Evolutionary conservation across 2,329 filamentous ascomycete species (phyloP).

Genomic region (Stachybotrys echinatus): DNA sequence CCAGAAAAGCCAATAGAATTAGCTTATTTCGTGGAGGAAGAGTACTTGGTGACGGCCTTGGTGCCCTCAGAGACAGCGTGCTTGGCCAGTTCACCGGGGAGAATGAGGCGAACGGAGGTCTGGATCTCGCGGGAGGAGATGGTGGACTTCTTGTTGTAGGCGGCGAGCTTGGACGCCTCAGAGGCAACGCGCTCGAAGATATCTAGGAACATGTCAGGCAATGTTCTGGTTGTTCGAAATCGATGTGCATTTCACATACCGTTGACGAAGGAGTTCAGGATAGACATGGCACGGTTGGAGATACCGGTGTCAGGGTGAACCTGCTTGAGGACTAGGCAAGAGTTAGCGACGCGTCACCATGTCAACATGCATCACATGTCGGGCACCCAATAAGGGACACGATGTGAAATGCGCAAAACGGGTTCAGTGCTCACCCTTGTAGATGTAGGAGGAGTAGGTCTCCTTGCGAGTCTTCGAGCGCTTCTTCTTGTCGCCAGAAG

Average conservation of each 20-base stretch:
- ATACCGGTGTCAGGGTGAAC: constrained; percentile 99
- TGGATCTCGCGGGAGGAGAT: constrained; percentile 99
- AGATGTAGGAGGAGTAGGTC: constrained; percentile 99
- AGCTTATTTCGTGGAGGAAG: constrained; percentile 95
- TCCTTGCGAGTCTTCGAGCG: constrained; percentile 99
- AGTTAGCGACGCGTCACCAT: constrained; percentile 10
- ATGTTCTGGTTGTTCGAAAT: too few species aligned
- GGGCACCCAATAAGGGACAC: constrained; percentile 5
- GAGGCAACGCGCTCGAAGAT: constrained; percentile 99
- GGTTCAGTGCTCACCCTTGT: constrained; percentile 74
- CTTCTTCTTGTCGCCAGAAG: constrained; percentile 99
- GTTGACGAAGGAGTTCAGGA: constrained; percentile 99
- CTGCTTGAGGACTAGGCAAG: constrained; percentile 85
- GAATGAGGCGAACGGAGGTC: constrained; percentile 96
- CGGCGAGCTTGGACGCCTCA: constrained; percentile 97
- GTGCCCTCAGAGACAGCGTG: constrained; percentile 99
- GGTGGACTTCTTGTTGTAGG: constrained; percentile 99
- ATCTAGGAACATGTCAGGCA: constrained; percentile 62
- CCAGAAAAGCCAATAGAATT: constrained; percentile 52
- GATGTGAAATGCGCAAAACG: not conserved
- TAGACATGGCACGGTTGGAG: constrained; percentile 99
- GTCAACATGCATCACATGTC: too few species aligned
- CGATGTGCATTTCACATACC: constrained; percentile 48
- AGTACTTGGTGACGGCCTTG: constrained; percentile 99
- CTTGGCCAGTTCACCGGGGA: constrained; percentile 98